Conservation (phyloP, 495 filamentous ascomycete genomes). For the Gamarada debralockiae region DNA sequence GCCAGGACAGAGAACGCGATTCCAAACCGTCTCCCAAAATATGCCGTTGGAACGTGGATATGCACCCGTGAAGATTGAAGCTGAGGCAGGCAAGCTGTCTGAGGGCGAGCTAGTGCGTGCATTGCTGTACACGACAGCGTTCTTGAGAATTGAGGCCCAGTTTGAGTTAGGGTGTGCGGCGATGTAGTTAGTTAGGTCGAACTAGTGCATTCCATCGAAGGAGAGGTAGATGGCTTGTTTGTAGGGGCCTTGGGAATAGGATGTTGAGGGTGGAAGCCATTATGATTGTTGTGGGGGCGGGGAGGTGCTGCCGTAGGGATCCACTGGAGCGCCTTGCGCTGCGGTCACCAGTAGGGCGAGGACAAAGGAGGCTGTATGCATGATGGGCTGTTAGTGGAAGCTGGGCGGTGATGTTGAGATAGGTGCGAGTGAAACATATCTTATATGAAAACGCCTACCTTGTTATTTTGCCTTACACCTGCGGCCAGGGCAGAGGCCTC, state of each 20-base stretch:
- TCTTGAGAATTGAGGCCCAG: conserved; percentile 27
- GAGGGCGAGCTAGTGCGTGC: conserved; percentile 23
- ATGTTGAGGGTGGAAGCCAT: neutral
- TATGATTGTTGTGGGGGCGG: too few species aligned
- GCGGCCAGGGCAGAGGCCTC: too few species aligned
- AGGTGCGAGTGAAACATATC: too few species aligned
- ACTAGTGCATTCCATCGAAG: neutral
- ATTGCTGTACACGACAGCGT: conserved; percentile 15
- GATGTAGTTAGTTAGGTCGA: neutral
- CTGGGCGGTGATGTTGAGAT: too few species aligned
- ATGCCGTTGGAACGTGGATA: neutral
- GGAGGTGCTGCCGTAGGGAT: too few species aligned
- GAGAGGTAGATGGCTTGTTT: neutral
- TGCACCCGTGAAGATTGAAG: conserved; percentile 13
- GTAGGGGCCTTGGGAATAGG: neutral
- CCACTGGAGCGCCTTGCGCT: too few species aligned
- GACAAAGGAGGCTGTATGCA: too few species aligned
- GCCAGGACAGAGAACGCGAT: neutral
- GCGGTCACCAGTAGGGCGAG: too few species aligned
- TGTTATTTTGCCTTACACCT: too few species aligned
- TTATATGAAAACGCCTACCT: too few species aligned
- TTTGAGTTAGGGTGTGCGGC: neutral
- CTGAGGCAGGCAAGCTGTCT: conserved; percentile 23
- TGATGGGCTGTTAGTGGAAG: too few species aligned
- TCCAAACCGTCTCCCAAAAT: neutral